Evolutionary conservation across 306 rosid species (phyloP).

Genomic region (Dicorynia guianensis): DNA sequence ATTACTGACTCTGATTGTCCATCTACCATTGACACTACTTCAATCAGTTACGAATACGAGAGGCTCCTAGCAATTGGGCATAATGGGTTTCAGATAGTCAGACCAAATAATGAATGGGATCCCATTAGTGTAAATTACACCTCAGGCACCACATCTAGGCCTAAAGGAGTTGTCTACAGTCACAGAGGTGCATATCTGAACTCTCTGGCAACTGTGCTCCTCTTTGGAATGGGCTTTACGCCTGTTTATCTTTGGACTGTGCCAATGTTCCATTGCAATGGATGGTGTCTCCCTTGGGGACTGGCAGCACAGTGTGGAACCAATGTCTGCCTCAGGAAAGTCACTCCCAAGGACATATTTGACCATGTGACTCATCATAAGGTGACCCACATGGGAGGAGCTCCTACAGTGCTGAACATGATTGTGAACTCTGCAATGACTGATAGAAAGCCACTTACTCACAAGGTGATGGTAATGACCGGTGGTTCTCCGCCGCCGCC

Average conservation of each 20-base stretch:
- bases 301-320: slow-evolving; percentile 80
- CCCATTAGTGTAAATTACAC: slow-evolving; percentile 86
- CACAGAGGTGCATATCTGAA: slow-evolving; percentile 91
- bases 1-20: slow-evolving; percentile 54
- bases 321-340: slow-evolving; percentile 73
- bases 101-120: slow-evolving; percentile 78
- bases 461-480: slow-evolving; percentile 66
- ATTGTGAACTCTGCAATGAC: slow-evolving; percentile 62
- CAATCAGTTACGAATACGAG: slow-evolving; percentile 67
- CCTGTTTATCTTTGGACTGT: slow-evolving; percentile 90
- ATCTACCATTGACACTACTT: slow-evolving; percentile 31
- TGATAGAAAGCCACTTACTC: slow-evolving; percentile 57
- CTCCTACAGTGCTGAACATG: slow-evolving; percentile 87
- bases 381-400: slow-evolving; percentile 88
- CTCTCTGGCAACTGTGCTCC: slow-evolving; percentile 69
- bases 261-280: slow-evolving; percentile 90
- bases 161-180: slow-evolving; percentile 85
- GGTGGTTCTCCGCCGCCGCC: slow-evolving; percentile 89
- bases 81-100: slow-evolving; percentile 54
- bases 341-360: slow-evolving; percentile 64
- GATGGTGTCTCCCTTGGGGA: slow-evolving; percentile 95
- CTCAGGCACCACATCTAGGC: slow-evolving; percentile 91
- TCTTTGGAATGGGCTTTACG: slow-evolving; percentile 64
- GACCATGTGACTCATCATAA: slow-evolving; percentile 55
- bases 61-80: slow-evolving; percentile 52